Percentiles rank a stretch among this genome's conserved stretches.
Conservation (phyloP, 257 asterid species). For the Nicotiana attenuata region DNA sequence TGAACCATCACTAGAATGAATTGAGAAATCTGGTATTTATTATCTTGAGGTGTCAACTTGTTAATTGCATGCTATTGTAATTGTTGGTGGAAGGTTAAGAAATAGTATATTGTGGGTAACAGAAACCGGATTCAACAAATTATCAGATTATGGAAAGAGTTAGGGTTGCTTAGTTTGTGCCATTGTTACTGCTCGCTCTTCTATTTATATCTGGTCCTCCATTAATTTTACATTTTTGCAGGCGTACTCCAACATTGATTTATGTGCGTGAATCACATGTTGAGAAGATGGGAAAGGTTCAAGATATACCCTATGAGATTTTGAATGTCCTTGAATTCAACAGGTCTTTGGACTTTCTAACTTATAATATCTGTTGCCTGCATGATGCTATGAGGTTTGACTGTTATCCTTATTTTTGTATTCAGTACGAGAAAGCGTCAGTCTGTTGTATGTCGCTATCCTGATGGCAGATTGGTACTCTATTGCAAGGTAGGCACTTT, state of each 20-base stretch:
- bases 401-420: constrained; percentile 19
- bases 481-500: constrained; percentile 82
- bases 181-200: neutral
- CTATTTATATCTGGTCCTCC: neutral
- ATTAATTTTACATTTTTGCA: constrained; percentile 21
- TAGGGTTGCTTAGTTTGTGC: neutral
- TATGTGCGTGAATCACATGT: constrained; percentile 97
- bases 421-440: constrained; percentile 99
- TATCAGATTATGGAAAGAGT: neutral
- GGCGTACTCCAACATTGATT: constrained; percentile 94
- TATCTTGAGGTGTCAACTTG: neutral
- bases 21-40: neutral
- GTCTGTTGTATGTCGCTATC: constrained; percentile 97
- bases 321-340: constrained; percentile 97
- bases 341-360: constrained; percentile 48
- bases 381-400: constrained; percentile 15
- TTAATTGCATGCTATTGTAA: neutral
- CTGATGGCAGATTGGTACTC: constrained; percentile 96
- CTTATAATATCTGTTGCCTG: neutral
- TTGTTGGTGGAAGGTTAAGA: neutral
- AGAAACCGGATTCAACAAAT: neutral
- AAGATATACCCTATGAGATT: constrained; percentile 94
- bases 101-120: neutral
- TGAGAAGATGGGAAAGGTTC: constrained; percentile 83
- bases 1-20: neutral